These are phyloP conservation scores for Diplogelasinospora grovesii DNA, from an alignment of 495 filamentous ascomycete species.

Conservation along the genomic window DNA sequence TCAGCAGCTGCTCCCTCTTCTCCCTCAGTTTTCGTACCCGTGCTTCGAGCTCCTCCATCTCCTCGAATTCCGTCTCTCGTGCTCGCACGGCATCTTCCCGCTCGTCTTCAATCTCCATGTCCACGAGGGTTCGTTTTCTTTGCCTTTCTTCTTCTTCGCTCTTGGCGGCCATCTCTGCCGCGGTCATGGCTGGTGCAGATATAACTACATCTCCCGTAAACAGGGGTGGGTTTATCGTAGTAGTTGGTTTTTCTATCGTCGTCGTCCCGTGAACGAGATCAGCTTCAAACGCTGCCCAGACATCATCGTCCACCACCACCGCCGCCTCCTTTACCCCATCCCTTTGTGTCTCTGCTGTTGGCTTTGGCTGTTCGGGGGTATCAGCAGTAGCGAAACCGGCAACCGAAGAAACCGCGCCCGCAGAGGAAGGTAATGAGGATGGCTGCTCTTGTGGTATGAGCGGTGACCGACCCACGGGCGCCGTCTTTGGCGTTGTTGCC, in stretches of 20 bases:
- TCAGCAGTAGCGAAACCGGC: too few species aligned
- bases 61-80: constrained; percentile 83
- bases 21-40: constrained; percentile 72
- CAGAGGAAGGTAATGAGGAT: too few species aligned
- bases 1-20: constrained; percentile 48
- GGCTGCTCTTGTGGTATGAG: constrained; percentile 36
- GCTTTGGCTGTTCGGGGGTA: too few species aligned
- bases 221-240: constrained; percentile 8
- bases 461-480: constrained; percentile 29
- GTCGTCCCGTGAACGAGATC: constrained; percentile 56
- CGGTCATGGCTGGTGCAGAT: constrained; percentile 61
- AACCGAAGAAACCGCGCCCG: too few species aligned
- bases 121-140: constrained; percentile 56
- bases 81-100: constrained; percentile 76
- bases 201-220: constrained; percentile 52
- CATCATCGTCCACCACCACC: constrained; percentile 61
- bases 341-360: constrained; percentile 3
- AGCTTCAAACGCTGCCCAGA: constrained; percentile 88
- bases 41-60: constrained; percentile 87
- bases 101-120: constrained; percentile 55
- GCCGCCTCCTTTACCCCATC: too few species aligned
- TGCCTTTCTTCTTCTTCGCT: constrained; percentile 53
- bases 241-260: constrained; percentile 5
- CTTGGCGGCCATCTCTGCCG: constrained; percentile 66
- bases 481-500: constrained; percentile 24